Conservation (phyloP, 192 early-diverging fungal species). For the Coemansia sp. region DNA sequence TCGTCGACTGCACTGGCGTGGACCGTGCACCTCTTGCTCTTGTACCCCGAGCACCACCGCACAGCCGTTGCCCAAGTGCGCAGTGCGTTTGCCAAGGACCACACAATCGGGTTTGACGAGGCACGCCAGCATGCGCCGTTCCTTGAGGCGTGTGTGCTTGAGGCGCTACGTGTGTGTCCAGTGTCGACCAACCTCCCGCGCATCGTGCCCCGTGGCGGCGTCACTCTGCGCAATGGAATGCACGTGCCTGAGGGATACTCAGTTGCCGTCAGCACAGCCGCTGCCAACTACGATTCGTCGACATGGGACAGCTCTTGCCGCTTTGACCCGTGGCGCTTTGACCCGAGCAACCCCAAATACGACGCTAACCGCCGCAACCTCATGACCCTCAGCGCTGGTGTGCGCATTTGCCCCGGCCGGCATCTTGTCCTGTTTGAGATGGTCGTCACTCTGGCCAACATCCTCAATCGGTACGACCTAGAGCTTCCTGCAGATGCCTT, state of each 20-base stretch:
- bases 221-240: constrained; percentile 22
- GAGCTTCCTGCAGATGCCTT: constrained; percentile 21
- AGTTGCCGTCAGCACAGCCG: constrained; percentile 31
- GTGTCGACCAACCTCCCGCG: constrained; percentile 39
- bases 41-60: constrained; percentile 28
- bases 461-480: constrained; percentile 46
- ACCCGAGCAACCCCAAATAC: constrained; percentile 9
- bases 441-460: constrained; percentile 37
- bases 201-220: constrained; percentile 35
- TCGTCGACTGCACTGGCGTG: constrained; percentile 29
- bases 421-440: constrained; percentile 44
- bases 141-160: constrained; percentile 42
- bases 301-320: constrained; percentile 17
- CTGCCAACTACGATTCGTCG: constrained; percentile 23
- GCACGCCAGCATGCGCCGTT: constrained; percentile 27
- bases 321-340: constrained; percentile 26
- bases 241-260: constrained; percentile 27
- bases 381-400: constrained; percentile 37
- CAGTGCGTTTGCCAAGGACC: constrained; percentile 8
- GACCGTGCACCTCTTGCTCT: constrained; percentile 40
- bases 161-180: constrained; percentile 43
- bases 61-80: constrained; percentile 21
- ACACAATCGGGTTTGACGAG: constrained; percentile 28
- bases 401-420: constrained; percentile 42
- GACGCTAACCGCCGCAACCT: constrained; percentile 30